Base-by-base conservation (phyloP, 2,329 filamentous ascomycete species). In the Gaeumannomyces sp. region DNA sequence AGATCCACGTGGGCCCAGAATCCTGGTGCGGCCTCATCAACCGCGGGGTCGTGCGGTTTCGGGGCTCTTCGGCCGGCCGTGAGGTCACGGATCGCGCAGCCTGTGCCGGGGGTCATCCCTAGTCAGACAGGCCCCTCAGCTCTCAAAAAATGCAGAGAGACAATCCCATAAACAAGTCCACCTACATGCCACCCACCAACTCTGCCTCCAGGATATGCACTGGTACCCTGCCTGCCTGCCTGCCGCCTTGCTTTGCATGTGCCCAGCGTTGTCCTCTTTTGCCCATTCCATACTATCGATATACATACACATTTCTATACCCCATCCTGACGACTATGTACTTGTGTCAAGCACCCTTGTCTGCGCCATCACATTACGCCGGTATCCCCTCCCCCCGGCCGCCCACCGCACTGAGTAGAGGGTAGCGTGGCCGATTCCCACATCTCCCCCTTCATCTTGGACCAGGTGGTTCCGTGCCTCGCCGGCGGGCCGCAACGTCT, bases 381-480 rank as follows among this genome's bases (percentile, higher is more conserved):
- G 45, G 6, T n/a, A 53, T 53, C 45, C 45, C 19, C 19, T 22
- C 22, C 45, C 45, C 45, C 22, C 10, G 45, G 22, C 22, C 7
- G 7, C 45, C 19, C 45, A 53, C 22, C 45, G 45, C 45, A 53
- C 4, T 53, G 45, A 19, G 38, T 27, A 25, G 16, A 45, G 13
- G 33, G 60, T n/a, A 53, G 45, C 45, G 38, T 19, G 38, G 38
- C 16, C 38, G 19, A n/a, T n/a, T 53, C 45, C 45, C 45, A n/a
- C 45, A n/a, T 53, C 45, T 53, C 45, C 10, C 45, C 45, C 45
- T 53, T 53, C 45, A 53, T 53, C 45, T 53, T 53, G 45, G 60
- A n/a, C 22, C 13, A 61, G 35, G 13, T 11, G 45, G 45, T n/a
- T 53, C 45, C 45, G 45, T 53, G 45, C 45, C 11, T 53, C 45